These are phyloP conservation scores for Kwoniella sp. DNA, from an alignment of 768 basidiomycete genomes.

Conservation along the genomic window DNA sequence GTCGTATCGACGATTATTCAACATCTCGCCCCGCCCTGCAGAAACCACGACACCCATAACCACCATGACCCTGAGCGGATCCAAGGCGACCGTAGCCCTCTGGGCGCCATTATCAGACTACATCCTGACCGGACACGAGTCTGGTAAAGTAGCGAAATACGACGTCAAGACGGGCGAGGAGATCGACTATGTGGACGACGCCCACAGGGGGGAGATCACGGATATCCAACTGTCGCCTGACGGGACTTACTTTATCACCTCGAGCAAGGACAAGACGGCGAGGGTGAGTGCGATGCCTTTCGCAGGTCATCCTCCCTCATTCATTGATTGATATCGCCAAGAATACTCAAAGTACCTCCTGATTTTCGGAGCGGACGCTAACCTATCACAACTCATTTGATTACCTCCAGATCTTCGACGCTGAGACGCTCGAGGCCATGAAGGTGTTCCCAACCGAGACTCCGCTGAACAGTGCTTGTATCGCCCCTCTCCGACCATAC, in stretches of 20 bases:
- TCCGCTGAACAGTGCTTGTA: conserved; percentile 88
- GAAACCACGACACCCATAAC: conserved; percentile 74
- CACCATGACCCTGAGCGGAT: conserved; percentile 85
- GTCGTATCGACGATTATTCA: not conserved
- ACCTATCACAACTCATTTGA: too few species aligned
- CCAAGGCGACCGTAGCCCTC: conserved; percentile 94
- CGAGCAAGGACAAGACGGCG: conserved; percentile 95
- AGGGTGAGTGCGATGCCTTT: conserved; percentile 68
- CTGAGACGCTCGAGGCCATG: conserved; percentile 81
- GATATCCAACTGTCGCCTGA: conserved; percentile 90
- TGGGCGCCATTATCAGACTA: conserved; percentile 77
- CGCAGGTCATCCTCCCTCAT: too few species aligned
- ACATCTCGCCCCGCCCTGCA: conserved; percentile 57
- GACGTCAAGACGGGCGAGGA: conserved; percentile 86
- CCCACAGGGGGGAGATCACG: conserved; percentile 71
- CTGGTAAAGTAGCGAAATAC: conserved; percentile 90
- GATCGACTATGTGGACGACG: conserved; percentile 77
- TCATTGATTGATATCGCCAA: not conserved
- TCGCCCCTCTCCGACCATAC: conserved; percentile 81
- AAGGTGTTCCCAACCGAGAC: conserved; percentile 94
- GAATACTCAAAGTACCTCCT: not conserved
- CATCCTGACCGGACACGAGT: conserved; percentile 93
- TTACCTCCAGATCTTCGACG: conserved; percentile 55
- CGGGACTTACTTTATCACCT: conserved; percentile 91
- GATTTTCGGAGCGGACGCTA: too few species aligned